Evolutionary conservation across 345 rosid species (phyloP).

Genomic region (Turritis glabra): DNA sequence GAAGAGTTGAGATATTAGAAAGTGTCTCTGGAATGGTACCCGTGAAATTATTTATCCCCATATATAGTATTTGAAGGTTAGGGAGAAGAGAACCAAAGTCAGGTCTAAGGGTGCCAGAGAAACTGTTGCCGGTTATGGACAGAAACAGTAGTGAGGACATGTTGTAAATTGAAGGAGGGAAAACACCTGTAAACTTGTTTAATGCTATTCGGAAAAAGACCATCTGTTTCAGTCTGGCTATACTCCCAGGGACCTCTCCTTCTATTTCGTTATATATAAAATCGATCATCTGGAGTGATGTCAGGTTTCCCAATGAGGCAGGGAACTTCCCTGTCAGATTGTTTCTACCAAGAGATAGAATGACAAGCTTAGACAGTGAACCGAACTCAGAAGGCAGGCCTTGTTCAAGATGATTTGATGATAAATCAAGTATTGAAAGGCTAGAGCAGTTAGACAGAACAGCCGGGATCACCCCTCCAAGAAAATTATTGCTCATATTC

Average conservation of each 20-base stretch:
- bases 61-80: slow-evolving; percentile 27
- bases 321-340: slow-evolving; percentile 32
- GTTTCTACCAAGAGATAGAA: slow-evolving; percentile 29
- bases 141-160: slow-evolving; percentile 19
- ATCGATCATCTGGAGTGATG: slow-evolving; percentile 26
- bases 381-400: slow-evolving; percentile 23
- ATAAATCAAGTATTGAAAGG: slow-evolving; percentile 27
- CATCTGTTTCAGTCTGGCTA: slow-evolving; percentile 27
- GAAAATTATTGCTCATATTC: slow-evolving; percentile 27
- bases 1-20: slow-evolving; percentile 25
- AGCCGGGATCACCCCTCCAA: slow-evolving; percentile 25
- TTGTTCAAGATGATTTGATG: slow-evolving; percentile 29
- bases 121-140: slow-evolving; percentile 30
- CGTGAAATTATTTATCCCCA: slow-evolving; percentile 25
- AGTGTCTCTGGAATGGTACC: slow-evolving; percentile 29
- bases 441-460: slow-evolving; percentile 26
- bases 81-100: slow-evolving; percentile 32
- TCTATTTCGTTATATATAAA: slow-evolving; percentile 27
- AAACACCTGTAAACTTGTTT: slow-evolving; percentile 29
- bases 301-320: slow-evolving; percentile 31
- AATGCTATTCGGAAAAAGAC: slow-evolving; percentile 27
- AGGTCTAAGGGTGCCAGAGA: slow-evolving; percentile 27
- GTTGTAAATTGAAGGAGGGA: slow-evolving; percentile 31
- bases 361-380: slow-evolving; percentile 11
- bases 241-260: slow-evolving; percentile 33